Evolutionary conservation across 2,329 filamentous ascomycete genomes (phyloP).

Genomic region (Colletotrichum neosansevieriae): DNA sequence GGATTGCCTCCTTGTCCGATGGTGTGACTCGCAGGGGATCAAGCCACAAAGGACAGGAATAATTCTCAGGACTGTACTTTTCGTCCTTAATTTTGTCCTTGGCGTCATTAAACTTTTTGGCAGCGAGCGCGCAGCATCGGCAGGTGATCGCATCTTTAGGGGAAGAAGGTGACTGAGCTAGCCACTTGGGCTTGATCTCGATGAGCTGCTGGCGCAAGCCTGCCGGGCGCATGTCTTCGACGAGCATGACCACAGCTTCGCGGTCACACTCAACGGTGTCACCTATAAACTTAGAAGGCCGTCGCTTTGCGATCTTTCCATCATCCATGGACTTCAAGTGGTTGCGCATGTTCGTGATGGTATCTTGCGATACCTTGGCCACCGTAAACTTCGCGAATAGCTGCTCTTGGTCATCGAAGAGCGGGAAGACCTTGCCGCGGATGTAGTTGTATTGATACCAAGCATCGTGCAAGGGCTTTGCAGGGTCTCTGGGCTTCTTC

Average conservation of each 20-base stretch:
- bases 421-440: conserved; percentile 62
- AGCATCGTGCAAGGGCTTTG: conserved; percentile 56
- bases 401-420: conserved; percentile 60
- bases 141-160: conserved; percentile 73
- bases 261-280: conserved; percentile 3
- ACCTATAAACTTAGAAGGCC: conserved; percentile 55
- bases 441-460: conserved; percentile 61
- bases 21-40: conserved; percentile 21
- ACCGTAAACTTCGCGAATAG: conserved; percentile 68
- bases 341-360: conserved; percentile 58
- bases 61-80: conserved; percentile 26
- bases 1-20: not conserved
- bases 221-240: conserved; percentile 76
- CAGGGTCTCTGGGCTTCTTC: conserved; percentile 46
- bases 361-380: conserved; percentile 55
- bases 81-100: conserved; percentile 20
- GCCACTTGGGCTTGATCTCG: conserved; percentile 90
- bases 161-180: conserved; percentile 79
- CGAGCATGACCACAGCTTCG: conserved; percentile 63
- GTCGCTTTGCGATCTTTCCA: not conserved
- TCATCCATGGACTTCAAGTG: conserved; percentile 62
- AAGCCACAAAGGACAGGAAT: conserved; percentile 39
- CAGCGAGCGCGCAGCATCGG: conserved; percentile 76
- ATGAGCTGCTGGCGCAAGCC: conserved; percentile 54
- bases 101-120: conserved; percentile 51